A percentile compares a stretch with the other conserved stretches of the same genome.
These are phyloP conservation scores for Hirschioporus abietinus DNA, from an alignment of 768 basidiomycete species.

Conservation along the genomic window DNA sequence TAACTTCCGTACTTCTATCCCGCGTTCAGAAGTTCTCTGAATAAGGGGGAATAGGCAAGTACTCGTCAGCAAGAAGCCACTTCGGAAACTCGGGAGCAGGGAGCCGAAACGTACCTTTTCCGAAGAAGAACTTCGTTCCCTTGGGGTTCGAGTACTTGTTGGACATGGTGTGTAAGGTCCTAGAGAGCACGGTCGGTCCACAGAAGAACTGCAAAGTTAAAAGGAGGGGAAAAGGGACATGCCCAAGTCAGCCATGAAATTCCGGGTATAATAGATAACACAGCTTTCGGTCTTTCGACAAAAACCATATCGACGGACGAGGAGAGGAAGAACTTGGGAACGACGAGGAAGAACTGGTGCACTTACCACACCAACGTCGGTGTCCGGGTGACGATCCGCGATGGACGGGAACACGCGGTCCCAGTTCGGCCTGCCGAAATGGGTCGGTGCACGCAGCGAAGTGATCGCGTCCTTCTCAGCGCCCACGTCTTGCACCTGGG, in stretches of 20 bases:
- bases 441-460: conserved; percentile 82
- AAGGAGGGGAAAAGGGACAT: neutral
- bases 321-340: neutral
- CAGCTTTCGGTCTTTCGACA: conserved; percentile 4
- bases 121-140: conserved; percentile 85
- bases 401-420: conserved; percentile 69
- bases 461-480: conserved; percentile 92
- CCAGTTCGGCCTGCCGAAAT: conserved; percentile 90
- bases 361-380: conserved; percentile 83
- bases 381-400: conserved; percentile 76
- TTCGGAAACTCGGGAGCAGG: neutral
- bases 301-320: neutral
- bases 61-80: neutral
- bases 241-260: no score
- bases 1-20: neutral
- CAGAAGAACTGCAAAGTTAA: conserved; percentile 65
- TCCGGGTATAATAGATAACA: no score
- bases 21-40: conserved; percentile 19
- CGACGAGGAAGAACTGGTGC: conserved; percentile 7
- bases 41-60: neutral
- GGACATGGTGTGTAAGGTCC: conserved; percentile 65
- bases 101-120: conserved; percentile 57
- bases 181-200: conserved; percentile 70
- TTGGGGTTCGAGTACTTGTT: conserved; percentile 82
- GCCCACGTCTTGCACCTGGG: conserved; percentile 80